Conservation (phyloP, 2,329 filamentous ascomycete genomes). For the Clonostachys rosea region DNA sequence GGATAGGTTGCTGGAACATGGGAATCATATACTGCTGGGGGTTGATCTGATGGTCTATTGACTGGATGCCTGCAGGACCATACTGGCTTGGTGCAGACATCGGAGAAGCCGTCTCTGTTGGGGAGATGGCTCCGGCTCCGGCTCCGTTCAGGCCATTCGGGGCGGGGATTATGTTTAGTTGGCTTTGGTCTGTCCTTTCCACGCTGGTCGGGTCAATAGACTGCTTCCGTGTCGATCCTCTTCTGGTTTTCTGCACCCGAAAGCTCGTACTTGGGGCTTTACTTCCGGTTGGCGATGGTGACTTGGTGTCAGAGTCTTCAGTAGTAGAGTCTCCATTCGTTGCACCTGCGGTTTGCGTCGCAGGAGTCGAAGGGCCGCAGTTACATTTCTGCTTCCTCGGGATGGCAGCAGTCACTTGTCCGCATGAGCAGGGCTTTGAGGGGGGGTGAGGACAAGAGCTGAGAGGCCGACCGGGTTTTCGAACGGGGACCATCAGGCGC, state of each 20-base stretch:
- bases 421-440: constrained; percentile 56
- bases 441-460: constrained; percentile 65
- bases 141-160: constrained; percentile 10
- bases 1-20: constrained; percentile 21
- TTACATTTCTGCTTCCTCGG: constrained; percentile 52
- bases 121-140: constrained; percentile 17
- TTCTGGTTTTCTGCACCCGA: constrained; percentile 38
- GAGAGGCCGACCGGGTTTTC: constrained; percentile 66
- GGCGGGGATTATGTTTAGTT: constrained; percentile 36
- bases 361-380: constrained; percentile 33
- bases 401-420: constrained; percentile 60
- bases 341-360: constrained; percentile 10
- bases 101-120: constrained; percentile 6
- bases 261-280: constrained; percentile 24
- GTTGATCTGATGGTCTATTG: constrained; percentile 13
- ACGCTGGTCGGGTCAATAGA: constrained; percentile 44
- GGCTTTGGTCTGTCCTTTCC: constrained; percentile 47
- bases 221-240: constrained; percentile 32
- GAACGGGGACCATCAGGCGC: constrained; percentile 64
- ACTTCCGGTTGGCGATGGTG: constrained; percentile 20
- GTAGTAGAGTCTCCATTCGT: constrained; percentile 15
- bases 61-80: constrained; percentile 17
- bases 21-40: constrained; percentile 19
- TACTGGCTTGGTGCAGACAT: constrained; percentile 6
- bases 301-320: constrained; percentile 4